These are phyloP conservation scores for Candida maltosa DNA, from an alignment of 805 yeast genomes.

Conservation along the genomic window DNA sequence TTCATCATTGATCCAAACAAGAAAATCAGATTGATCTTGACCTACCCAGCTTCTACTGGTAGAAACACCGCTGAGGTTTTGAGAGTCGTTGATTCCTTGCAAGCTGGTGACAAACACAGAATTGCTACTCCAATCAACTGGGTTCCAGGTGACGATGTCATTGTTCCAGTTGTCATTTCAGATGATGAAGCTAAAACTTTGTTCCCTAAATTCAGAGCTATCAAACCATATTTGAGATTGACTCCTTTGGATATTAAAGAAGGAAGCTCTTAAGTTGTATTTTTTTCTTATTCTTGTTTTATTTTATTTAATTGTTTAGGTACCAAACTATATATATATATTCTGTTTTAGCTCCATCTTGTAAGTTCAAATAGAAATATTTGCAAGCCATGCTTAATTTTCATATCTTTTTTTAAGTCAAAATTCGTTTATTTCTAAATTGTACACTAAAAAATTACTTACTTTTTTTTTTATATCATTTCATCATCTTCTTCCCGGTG, in stretches of 20 bases:
- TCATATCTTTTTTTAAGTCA: too few species aligned
- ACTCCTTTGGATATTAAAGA: slow-evolving; percentile 39
- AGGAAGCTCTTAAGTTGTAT: background rate
- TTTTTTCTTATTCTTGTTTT: background rate
- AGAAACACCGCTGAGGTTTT: slow-evolving; percentile 91
- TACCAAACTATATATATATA: too few species aligned
- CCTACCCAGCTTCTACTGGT: slow-evolving; percentile 93
- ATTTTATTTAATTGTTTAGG: background rate
- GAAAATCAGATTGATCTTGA: slow-evolving; percentile 80
- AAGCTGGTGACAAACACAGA: slow-evolving; percentile 77
- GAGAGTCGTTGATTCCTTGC: slow-evolving; percentile 86
- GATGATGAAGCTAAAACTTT: slow-evolving; percentile 61
- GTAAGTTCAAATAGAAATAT: too few species aligned
- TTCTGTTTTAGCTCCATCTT: too few species aligned
- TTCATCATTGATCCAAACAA: slow-evolving; percentile 87
- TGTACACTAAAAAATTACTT: background rate
- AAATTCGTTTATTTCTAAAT: too few species aligned
- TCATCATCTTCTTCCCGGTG: slow-evolving; percentile 9
- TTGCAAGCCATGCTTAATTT: too few species aligned
- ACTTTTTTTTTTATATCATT: slow-evolving; percentile 7
- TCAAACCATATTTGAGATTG: slow-evolving; percentile 86
- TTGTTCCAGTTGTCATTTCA: slow-evolving; percentile 82
- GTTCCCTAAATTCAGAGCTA: slow-evolving; percentile 81
- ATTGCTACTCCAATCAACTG: slow-evolving; percentile 91
- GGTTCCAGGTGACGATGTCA: slow-evolving; percentile 86